Evolutionary conservation across 257 asterid species (phyloP).

Genomic region (Verbena officinalis): DNA sequence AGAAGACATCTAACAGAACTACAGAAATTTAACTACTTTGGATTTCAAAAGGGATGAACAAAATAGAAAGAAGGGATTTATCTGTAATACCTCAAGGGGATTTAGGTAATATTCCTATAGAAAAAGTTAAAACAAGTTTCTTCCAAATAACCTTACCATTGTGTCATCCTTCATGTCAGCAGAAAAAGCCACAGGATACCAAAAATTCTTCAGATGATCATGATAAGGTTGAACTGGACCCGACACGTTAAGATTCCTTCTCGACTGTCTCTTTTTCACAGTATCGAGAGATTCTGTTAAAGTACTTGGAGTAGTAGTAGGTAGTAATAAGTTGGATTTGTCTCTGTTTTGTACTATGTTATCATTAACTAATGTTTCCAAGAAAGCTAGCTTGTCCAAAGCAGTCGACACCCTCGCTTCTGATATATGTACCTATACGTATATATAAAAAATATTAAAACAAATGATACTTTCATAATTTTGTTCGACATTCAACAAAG

Average conservation of each 20-base stretch:
- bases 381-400: slow-evolving; percentile 86
- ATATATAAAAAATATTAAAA: slow-evolving; percentile 18
- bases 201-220: slow-evolving; percentile 69
- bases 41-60: too few species aligned
- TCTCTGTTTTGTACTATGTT: slow-evolving; percentile 64
- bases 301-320: slow-evolving; percentile 63
- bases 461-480: neutral
- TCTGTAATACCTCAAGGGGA: too few species aligned
- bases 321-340: slow-evolving; percentile 34
- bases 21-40: neutral
- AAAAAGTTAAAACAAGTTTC: neutral
- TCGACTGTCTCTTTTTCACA: slow-evolving; percentile 39
- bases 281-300: slow-evolving; percentile 41
- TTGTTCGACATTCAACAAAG: neutral
- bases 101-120: too few species aligned
- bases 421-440: slow-evolving; percentile 78
- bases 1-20: neutral
- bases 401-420: slow-evolving; percentile 91
- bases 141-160: slow-evolving; percentile 58
- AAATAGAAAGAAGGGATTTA: too few species aligned
- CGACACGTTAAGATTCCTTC: slow-evolving; percentile 68
- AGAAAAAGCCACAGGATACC: slow-evolving; percentile 97
- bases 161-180: slow-evolving; percentile 81
- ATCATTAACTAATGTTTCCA: slow-evolving; percentile 84
- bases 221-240: slow-evolving; percentile 86